Conservation (phyloP, 2,329 filamentous ascomycete genomes). For the Clarireedia homoeocarpa region DNA sequence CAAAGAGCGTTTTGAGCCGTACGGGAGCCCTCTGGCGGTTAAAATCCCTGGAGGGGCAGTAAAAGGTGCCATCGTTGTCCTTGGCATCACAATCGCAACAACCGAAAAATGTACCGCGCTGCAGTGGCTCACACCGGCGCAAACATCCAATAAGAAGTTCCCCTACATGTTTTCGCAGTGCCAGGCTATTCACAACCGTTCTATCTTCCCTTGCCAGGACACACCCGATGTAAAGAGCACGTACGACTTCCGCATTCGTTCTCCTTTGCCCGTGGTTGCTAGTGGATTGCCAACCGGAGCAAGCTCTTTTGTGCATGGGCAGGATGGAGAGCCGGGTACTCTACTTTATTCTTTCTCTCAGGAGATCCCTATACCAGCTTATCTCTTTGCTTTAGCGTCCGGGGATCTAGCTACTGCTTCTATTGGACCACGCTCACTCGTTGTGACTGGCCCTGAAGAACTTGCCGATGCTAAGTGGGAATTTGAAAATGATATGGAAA, state of each 20-base stretch:
- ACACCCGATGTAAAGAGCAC: slow-evolving; percentile 97
- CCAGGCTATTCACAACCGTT: slow-evolving; percentile 91
- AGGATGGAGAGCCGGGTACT: slow-evolving; percentile 43
- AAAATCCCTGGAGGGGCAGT: slow-evolving; percentile 46
- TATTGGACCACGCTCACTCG: slow-evolving; percentile 77
- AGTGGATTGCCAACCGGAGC: slow-evolving; percentile 62
- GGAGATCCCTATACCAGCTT: slow-evolving; percentile 85
- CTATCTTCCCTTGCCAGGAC: slow-evolving; percentile 93
- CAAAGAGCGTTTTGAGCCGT: slow-evolving; percentile 62
- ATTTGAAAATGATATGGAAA: slow-evolving; percentile 83
- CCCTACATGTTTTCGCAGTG: slow-evolving; percentile 98
- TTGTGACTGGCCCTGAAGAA: slow-evolving; percentile 84
- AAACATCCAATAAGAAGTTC: slow-evolving; percentile 92
- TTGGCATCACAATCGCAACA: slow-evolving; percentile 67
- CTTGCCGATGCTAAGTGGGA: slow-evolving; percentile 82
- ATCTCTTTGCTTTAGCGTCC: slow-evolving; percentile 85
- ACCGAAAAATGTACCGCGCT: slow-evolving; percentile 85
- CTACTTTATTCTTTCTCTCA: slow-evolving; percentile 80
- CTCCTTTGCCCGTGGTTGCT: slow-evolving; percentile 81
- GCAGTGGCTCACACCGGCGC: slow-evolving; percentile 89
- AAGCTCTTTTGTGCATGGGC: slow-evolving; percentile 41
- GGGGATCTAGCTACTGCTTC: slow-evolving; percentile 80
- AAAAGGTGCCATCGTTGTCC: slow-evolving; percentile 44
- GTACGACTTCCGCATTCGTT: slow-evolving; percentile 80
- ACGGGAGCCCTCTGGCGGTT: slow-evolving; percentile 63